Evolutionary conservation across 805 yeast genomes (phyloP), one percentile per base, ranked within the genome.

Genomic region (Yamadazyma olivae): DNA sequence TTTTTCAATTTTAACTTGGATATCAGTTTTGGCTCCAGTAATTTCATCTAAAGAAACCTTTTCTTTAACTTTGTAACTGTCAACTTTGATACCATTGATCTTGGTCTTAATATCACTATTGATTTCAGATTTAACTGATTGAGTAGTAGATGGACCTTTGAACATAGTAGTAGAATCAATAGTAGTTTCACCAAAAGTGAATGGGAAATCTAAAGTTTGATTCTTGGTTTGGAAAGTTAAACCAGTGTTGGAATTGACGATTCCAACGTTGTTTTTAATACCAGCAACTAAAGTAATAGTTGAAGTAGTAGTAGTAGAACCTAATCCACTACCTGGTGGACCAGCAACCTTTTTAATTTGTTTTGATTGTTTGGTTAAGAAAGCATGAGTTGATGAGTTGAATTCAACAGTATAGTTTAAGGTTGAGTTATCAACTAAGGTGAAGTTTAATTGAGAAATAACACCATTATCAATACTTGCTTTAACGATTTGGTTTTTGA

Each of bases 1-100:
- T n/a, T 64, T 64, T 17, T 62, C 58, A 19, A 56, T 32, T 22
- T 37, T 15, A 15, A 37, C 41, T 31, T 41, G 36, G 28, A 45
- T 30, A 16, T 45, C 42, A 13, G 46, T 39, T n/a, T 29, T 14
- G 16, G 44, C 34, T 14, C 50, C 48, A 19, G 30, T 30, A 9
- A 43, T 35, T 14, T 31, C 40, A 34, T 38, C 45, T 13, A 30
- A 36, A 26, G 33, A 20, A 10, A 44, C 18, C 14, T 32, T 18
- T 32, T 44, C 50, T 30, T 41, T 39, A 18, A 32, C 37, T 26
- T 39, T 38, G 27, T 36, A 41, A 20, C 39, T 27, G 29, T 20
- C 27, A 8, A 21, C 26, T 5, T 20, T 33, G 12, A 33, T 9
- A 17, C 46, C 46, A 26, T 46, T 41, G 6, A 46, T 19, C 28